A percentile compares a stretch with the other conserved stretches of the same genome.
Evolutionary conservation across 495 filamentous ascomycete genomes (phyloP).

Genomic region (Immersiella caudata): DNA sequence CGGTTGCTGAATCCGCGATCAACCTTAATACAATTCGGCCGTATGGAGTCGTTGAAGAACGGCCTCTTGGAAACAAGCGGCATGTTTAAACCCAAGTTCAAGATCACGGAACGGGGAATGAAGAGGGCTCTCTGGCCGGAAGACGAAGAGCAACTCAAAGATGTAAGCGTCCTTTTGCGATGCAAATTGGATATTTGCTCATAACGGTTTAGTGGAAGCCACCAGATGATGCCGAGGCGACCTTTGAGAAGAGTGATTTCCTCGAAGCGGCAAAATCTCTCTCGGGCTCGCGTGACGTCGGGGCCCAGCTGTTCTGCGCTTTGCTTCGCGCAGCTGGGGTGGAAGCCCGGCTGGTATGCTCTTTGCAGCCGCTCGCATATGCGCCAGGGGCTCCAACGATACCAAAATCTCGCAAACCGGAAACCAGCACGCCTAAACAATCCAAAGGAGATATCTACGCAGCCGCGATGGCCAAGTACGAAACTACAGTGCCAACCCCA

Average conservation of each 20-base stretch:
- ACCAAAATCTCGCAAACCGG: conserved; percentile 49
- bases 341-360: conserved; percentile 87
- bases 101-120: conserved; percentile 70
- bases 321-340: conserved; percentile 77
- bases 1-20: conserved; percentile 66
- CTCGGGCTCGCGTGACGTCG: conserved; percentile 82
- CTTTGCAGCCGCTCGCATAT: conserved; percentile 81
- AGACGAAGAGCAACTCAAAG: conserved; percentile 58
- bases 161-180: conserved; percentile 45
- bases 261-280: conserved; percentile 63
- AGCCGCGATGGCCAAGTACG: conserved; percentile 39
- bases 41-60: conserved; percentile 72
- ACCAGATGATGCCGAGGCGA: conserved; percentile 55
- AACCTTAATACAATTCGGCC: conserved; percentile 67
- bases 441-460: conserved; percentile 37
- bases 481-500: conserved; percentile 29
- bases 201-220: conserved; percentile 51
- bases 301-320: conserved; percentile 87
- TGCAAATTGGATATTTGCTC: neutral
- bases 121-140: conserved; percentile 73
- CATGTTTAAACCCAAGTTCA: conserved; percentile 68
- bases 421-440: conserved; percentile 27
- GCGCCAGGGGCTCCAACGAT: conserved; percentile 53
- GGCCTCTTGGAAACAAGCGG: conserved; percentile 71
- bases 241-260: conserved; percentile 70